Evolutionary conservation across 2,329 filamentous ascomycete species (phyloP), one percentile per base, ranked within the genome.

Genomic region (Epichloe festucae): DNA sequence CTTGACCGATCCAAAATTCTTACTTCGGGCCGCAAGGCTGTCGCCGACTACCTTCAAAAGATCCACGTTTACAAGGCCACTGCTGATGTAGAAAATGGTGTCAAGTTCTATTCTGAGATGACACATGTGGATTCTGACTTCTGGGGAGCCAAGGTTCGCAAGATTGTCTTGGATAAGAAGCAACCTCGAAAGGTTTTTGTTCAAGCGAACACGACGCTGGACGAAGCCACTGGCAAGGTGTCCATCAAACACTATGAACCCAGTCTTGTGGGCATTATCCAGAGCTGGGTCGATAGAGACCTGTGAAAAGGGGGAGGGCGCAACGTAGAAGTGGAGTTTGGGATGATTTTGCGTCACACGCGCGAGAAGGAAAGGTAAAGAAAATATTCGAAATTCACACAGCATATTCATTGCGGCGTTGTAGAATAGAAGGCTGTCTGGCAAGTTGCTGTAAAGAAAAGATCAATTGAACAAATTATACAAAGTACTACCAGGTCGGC

Each of bases 1-100:
- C 74, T 97, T 27, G 89, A 96, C 68, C 84, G 89, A 40, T 82
- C 76, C 57, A 93, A 95, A 75, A 96, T 96, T 59, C 73, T 93
- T 36, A 88, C 82, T 0, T 81, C 85, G 14, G 91, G 91, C 19
- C 82, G 89, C 2, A 82, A 85, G 75, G 87, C 90, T 3, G 87
- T 97, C 19, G 87, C 88, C 60, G 78, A 82, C 49, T 95, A 94
- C 65, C 74, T 97, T 48, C 89, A 94, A 71, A 93, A 94, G 69
- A 71, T 97, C 55, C 90, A 96, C 67, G 76, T 96, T 57, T 96
- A 87, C 75, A 96, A 96, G 74, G 81, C 84, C 4, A 95, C 89
- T 1, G 91, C 89, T 6, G 89, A 97, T 64, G 76, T 91, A 17
- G 77, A 84, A 59, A 77, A 76, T 2, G 91, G 88, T n/a, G 82